A percentile compares a stretch with the other conserved stretches of the same genome.
Conservation (phyloP, 495 filamentous ascomycete genomes). For the Barbatosphaeria neglecta region DNA sequence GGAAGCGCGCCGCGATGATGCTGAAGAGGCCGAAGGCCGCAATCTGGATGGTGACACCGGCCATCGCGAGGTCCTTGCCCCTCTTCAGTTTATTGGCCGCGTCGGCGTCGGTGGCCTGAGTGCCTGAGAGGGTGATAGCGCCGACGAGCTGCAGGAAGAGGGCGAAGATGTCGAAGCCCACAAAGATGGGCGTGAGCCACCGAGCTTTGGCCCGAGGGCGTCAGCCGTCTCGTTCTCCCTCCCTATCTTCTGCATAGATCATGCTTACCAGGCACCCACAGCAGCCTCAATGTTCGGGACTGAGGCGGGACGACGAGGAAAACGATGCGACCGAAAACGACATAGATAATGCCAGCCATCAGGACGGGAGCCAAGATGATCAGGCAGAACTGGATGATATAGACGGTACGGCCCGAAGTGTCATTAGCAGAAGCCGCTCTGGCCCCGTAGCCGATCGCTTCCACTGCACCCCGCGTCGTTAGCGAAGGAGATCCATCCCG, state of each 20-base stretch:
- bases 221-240: not conserved
- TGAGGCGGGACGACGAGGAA: conserved; percentile 31
- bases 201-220: conserved; percentile 17
- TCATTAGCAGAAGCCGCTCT: conserved; percentile 26
- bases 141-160: conserved; percentile 23
- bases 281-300: conserved; percentile 22
- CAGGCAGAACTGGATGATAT: conserved; percentile 20
- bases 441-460: conserved; percentile 32
- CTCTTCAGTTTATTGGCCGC: conserved; percentile 16
- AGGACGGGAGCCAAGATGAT: conserved; percentile 25
- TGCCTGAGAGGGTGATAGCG: conserved; percentile 25
- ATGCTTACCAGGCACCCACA: conserved; percentile 32
- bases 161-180: conserved; percentile 21
- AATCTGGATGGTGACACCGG: conserved; percentile 23
- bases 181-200: conserved; percentile 28
- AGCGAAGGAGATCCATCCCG: not conserved
- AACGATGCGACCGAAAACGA: conserved; percentile 27
- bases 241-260: not conserved
- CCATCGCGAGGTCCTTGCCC: conserved; percentile 27
- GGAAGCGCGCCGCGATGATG: conserved; percentile 25
- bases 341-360: conserved; percentile 26
- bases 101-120: conserved; percentile 12
- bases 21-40: conserved; percentile 24
- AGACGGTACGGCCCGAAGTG: conserved; percentile 15
- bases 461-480: conserved; percentile 20